These are phyloP conservation scores for Allium sativum DNA, from an alignment of 106 monocot species.

Conservation along the genomic window DNA sequence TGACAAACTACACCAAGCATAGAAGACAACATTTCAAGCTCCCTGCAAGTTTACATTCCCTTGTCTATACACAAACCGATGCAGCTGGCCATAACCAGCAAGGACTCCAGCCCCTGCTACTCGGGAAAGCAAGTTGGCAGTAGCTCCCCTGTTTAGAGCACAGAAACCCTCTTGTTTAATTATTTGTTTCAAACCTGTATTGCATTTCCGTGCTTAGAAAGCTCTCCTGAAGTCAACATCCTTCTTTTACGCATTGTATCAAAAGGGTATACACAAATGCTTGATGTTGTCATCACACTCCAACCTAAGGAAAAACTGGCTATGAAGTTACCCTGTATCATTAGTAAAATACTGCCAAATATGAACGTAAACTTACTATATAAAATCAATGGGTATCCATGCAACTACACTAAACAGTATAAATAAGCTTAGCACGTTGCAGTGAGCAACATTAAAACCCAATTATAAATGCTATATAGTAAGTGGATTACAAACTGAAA, in stretches of 20 bases:
- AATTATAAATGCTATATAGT: too few relatives aligned
- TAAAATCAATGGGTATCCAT: too few relatives aligned
- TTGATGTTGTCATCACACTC: conserved; percentile 64
- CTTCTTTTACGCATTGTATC: conserved; percentile 86
- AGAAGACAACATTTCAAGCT: too few relatives aligned
- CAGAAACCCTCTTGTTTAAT: conserved; percentile 47
- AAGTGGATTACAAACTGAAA: too few relatives aligned
- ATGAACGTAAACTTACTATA: too few relatives aligned
- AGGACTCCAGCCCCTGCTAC: conserved; percentile 90
- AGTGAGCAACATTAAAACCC: too few relatives aligned
- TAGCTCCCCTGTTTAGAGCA: conserved; percentile 56
- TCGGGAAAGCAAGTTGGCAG: conserved; percentile 88
- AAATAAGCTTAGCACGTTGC: too few relatives aligned
- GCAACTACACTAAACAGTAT: too few relatives aligned
- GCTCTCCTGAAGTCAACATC: conserved; percentile 85
- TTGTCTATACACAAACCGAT: conserved; percentile 33
- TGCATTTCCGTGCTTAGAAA: conserved; percentile 40
- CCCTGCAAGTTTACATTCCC: too few relatives aligned
- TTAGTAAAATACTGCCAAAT: too few relatives aligned
- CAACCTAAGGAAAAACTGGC: conserved; percentile 73
- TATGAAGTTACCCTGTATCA: conserved; percentile 71
- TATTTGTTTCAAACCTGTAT: conserved; percentile 56
- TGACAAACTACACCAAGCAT: too few relatives aligned
- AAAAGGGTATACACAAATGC: conserved; percentile 78
- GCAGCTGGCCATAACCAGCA: conserved; percentile 72